Evolutionary conservation across 2,329 filamentous ascomycete species (phyloP).

Genomic region (Fusarium protoensiforme): DNA sequence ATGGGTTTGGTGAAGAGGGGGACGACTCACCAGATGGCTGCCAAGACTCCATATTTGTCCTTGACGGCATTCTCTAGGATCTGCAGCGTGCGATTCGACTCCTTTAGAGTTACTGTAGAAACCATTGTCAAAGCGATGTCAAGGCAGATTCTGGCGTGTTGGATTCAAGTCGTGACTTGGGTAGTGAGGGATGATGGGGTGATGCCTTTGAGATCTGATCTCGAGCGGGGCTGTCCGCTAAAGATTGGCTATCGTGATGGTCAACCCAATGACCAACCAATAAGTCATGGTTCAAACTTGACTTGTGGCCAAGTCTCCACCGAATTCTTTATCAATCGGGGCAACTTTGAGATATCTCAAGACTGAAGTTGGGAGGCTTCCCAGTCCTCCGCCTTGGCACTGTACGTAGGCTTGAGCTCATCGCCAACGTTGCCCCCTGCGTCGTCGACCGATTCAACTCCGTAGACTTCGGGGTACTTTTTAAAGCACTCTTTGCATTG

Average conservation of each 20-base stretch:
- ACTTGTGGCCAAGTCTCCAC: background rate
- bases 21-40: slow-evolving; percentile 23
- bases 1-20: accelerated
- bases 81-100: background rate
- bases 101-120: background rate
- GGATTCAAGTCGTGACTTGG: background rate
- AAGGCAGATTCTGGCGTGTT: background rate
- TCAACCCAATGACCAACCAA: background rate
- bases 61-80: slow-evolving; percentile 10
- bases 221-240: background rate
- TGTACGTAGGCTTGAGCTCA: background rate
- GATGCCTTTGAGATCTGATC: background rate
- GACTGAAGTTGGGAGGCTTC: background rate
- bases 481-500: background rate
- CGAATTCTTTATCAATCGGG: background rate
- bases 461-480: background rate
- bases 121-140: background rate
- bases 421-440: background rate
- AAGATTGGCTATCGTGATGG: background rate
- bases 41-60: slow-evolving; percentile 18
- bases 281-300: background rate
- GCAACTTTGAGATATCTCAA: background rate
- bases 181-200: background rate
- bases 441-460: background rate
- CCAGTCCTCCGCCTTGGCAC: background rate